Conservation (phyloP, 768 basidiomycete species). For the Boletus sp. region DNA sequence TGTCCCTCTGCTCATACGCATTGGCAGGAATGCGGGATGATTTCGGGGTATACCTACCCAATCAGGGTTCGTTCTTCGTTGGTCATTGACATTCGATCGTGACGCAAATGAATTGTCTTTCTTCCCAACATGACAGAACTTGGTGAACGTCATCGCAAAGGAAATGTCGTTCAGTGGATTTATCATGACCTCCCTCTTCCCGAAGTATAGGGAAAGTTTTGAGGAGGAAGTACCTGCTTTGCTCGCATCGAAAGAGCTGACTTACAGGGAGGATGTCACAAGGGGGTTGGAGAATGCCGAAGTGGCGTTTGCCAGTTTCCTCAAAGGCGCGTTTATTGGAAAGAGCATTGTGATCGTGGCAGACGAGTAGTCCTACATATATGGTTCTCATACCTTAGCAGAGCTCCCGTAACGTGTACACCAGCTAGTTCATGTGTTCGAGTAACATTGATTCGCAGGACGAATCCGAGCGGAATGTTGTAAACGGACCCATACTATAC, state of each 20-base stretch:
- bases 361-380: too few species aligned
- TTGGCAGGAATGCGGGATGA: too few species aligned
- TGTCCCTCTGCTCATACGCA: too few species aligned
- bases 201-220: slow-evolving; percentile 42
- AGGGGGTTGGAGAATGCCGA: slow-evolving; percentile 39
- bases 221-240: slow-evolving; percentile 36
- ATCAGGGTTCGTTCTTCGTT: too few species aligned
- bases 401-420: too few species aligned
- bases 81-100: neutral
- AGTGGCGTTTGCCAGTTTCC: neutral
- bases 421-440: too few species aligned
- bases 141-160: slow-evolving; percentile 19
- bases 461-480: too few species aligned
- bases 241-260: slow-evolving; percentile 45
- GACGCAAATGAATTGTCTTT: neutral
- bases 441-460: too few species aligned
- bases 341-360: too few species aligned
- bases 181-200: slow-evolving; percentile 25
- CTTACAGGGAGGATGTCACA: slow-evolving; percentile 43
- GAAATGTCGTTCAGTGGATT: slow-evolving; percentile 45
- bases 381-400: too few species aligned
- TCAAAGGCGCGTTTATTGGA: slow-evolving; percentile 6
- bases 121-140: neutral
- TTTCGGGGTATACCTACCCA: too few species aligned
- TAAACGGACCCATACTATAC: too few species aligned